These are phyloP conservation scores for Saturnispora bothae DNA, from an alignment of 805 yeast genomes.

Conservation along the genomic window DNA sequence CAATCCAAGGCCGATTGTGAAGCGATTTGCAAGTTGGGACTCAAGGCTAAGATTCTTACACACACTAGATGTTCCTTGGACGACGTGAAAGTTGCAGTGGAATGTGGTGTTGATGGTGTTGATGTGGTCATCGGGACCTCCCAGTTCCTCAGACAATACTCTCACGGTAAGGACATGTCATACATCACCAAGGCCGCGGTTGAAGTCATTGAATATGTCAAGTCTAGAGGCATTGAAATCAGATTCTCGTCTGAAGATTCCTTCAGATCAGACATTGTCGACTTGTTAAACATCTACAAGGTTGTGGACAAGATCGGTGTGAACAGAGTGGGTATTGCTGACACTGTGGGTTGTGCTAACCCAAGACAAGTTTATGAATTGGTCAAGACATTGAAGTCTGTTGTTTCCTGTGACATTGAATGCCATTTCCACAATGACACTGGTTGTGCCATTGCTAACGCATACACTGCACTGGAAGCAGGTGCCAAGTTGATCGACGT, in stretches of 20 bases:
- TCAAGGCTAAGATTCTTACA: conserved; percentile 89
- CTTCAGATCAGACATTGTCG: conserved; percentile 93
- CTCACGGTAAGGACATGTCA: conserved; percentile 98
- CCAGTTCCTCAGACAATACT: conserved; percentile 83
- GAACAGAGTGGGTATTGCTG: conserved; percentile 98
- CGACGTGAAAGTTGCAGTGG: conserved; percentile 94
- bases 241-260: conserved; percentile 96
- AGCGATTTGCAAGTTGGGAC: conserved; percentile 94
- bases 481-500: conserved; percentile 95
- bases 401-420: conserved; percentile 94
- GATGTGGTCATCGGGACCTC: conserved; percentile 98
- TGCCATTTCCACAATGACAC: conserved; percentile 99
- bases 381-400: conserved; percentile 84
- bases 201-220: conserved; percentile 95
- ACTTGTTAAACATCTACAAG: conserved; percentile 86
- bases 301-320: conserved; percentile 97
- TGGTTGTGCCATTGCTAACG: conserved; percentile 98
- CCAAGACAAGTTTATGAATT: conserved; percentile 98
- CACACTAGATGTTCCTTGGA: conserved; percentile 99
- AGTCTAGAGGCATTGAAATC: conserved; percentile 92
- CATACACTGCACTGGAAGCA: conserved; percentile 95
- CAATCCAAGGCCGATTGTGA: conserved; percentile 91
- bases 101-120: conserved; percentile 98
- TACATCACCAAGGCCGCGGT: conserved; percentile 93
- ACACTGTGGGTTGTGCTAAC: conserved; percentile 97